Conservation (phyloP, 1,284 basidiomycete species). For the Rugosomyces carneus region DNA sequence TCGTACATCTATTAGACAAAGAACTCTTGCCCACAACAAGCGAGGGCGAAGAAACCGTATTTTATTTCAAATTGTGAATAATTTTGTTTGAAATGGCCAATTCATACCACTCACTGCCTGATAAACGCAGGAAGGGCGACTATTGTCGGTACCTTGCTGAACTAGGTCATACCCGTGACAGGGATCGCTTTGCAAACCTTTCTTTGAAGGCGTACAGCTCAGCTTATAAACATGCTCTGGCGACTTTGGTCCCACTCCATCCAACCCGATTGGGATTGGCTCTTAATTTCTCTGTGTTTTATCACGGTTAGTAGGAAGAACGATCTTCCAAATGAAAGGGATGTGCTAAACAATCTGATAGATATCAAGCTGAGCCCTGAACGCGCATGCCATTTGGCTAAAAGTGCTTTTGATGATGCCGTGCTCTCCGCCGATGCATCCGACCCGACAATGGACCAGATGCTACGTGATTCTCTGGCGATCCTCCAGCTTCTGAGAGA, state of each 20-base stretch:
- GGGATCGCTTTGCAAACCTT: constrained; percentile 40
- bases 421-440: constrained; percentile 41
- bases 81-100: not conserved
- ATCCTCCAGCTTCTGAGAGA: constrained; percentile 62
- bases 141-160: constrained; percentile 68
- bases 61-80: constrained; percentile 63
- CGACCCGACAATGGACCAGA: constrained; percentile 30
- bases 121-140: constrained; percentile 52
- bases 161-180: constrained; percentile 46
- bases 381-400: constrained; percentile 86
- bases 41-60: constrained; percentile 59
- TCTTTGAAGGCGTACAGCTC: constrained; percentile 61
- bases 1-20: constrained; percentile 48
- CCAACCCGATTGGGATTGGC: constrained; percentile 83
- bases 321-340: not conserved
- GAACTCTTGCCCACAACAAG: constrained; percentile 49
- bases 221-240: constrained; percentile 60
- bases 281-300: constrained; percentile 95
- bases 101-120: not conserved
- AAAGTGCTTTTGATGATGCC: constrained; percentile 68
- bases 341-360: constrained; percentile 9
- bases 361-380: constrained; percentile 89
- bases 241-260: constrained; percentile 52
- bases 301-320: constrained; percentile 51
- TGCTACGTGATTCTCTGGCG: constrained; percentile 56